Evolutionary conservation across 1,284 basidiomycete genomes (phyloP).

Genomic region (Gymnopus androsaceus): DNA sequence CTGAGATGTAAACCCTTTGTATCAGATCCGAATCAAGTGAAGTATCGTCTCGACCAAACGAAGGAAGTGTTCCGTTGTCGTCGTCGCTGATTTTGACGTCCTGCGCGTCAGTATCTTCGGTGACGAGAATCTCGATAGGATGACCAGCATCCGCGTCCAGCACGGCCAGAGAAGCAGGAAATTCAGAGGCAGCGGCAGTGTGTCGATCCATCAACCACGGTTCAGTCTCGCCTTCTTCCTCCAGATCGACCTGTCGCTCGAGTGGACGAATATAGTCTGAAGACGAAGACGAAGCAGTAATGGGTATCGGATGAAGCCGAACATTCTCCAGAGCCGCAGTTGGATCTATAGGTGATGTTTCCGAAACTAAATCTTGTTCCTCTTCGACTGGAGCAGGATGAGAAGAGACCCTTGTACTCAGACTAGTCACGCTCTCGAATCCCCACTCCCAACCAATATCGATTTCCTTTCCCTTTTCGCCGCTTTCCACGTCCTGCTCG

Average conservation of each 20-base stretch:
- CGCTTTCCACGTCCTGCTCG: neutral
- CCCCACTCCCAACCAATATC: conserved; percentile 12
- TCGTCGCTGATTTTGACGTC: neutral
- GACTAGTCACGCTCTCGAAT: conserved; percentile 7
- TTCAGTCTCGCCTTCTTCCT: neutral
- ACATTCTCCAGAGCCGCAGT: too few relatives aligned
- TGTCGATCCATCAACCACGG: neutral
- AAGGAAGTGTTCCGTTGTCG: neutral
- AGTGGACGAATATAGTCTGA: neutral
- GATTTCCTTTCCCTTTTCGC: conserved; percentile 5
- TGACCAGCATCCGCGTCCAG: neutral
- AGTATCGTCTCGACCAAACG: neutral
- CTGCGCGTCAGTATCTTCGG: neutral
- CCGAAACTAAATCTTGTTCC: neutral
- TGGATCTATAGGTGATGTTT: neutral
- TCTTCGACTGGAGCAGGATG: neutral
- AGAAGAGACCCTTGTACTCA: neutral
- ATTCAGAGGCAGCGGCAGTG: neutral
- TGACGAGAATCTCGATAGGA: neutral
- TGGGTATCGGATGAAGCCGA: neutral
- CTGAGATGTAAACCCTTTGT: neutral
- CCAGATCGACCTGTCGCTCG: too few relatives aligned
- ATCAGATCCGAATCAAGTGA: conserved; percentile 4
- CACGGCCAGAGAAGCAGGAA: neutral
- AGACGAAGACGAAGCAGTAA: neutral